Conservation (phyloP, 2,329 filamentous ascomycete genomes). For the Penicillium griseofulvum region DNA sequence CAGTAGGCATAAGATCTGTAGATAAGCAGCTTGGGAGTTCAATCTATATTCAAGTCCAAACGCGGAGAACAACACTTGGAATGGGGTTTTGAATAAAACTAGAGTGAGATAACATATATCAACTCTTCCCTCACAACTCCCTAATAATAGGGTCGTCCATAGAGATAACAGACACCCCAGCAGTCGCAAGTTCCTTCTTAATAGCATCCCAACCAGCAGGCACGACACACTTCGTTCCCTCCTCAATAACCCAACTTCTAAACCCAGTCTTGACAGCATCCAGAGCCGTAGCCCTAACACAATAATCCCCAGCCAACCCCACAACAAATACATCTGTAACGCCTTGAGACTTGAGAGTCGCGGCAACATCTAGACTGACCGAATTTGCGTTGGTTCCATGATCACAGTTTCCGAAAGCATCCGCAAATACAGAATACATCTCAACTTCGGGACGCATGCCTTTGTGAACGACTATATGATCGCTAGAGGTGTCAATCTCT, state of each 20-base stretch:
- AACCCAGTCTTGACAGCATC: constrained; percentile 77
- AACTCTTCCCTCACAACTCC: constrained; percentile 38
- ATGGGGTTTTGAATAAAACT: too few species aligned
- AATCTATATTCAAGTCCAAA: background rate
- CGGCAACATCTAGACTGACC: constrained; percentile 59
- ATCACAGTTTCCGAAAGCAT: constrained; percentile 62
- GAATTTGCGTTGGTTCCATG: constrained; percentile 31
- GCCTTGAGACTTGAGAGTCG: constrained; percentile 53
- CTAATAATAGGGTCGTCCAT: constrained; percentile 57
- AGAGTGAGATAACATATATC: background rate
- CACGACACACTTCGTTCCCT: constrained; percentile 74
- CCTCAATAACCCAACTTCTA: constrained; percentile 69
- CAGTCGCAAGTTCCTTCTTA: constrained; percentile 53
- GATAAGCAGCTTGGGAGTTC: background rate
- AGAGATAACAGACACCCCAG: constrained; percentile 63
- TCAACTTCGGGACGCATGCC: constrained; percentile 72
- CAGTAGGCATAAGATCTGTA: background rate
- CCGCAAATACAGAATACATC: constrained; percentile 91
- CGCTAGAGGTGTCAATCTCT: constrained; percentile 59
- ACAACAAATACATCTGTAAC: constrained; percentile 82
- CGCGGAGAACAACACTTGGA: background rate
- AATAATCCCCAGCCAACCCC: constrained; percentile 85
- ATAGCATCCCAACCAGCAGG: constrained; percentile 57
- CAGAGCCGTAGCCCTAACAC: constrained; percentile 76
- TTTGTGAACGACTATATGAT: constrained; percentile 74